Percentiles rank a stretch among this genome's conserved stretches.
Evolutionary conservation across 139 green algal species (phyloP).

Genomic region (Volvox africanus): DNA sequence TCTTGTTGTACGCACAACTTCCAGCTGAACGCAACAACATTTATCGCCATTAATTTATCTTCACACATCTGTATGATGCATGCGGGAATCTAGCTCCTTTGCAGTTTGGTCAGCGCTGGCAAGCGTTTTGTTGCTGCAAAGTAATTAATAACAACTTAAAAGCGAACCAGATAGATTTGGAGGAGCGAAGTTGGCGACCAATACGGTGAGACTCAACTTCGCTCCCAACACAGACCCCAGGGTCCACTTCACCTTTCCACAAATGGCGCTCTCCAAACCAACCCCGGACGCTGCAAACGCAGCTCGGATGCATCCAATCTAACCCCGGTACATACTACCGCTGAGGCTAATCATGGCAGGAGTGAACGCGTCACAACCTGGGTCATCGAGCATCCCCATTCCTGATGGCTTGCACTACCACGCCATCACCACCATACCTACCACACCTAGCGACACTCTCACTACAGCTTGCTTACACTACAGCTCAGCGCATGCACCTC

Average conservation of each 20-base stretch:
- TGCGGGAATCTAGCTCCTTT: neutral
- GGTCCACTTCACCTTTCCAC: neutral
- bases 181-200: neutral
- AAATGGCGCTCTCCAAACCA: neutral
- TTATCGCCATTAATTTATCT: neutral
- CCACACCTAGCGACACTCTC: too few species aligned
- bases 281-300: too few species aligned
- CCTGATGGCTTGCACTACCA: too few species aligned
- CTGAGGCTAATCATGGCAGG: too few species aligned
- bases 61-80: neutral
- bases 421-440: too few species aligned
- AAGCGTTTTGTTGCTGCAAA: constrained; percentile 3
- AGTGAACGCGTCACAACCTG: too few species aligned
- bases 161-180: neutral
- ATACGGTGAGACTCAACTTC: neutral
- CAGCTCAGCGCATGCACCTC: too few species aligned
- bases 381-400: too few species aligned
- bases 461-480: too few species aligned
- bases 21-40: neutral
- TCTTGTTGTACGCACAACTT: neutral
- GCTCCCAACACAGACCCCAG: neutral
- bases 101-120: neutral
- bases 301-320: too few species aligned
- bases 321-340: too few species aligned
- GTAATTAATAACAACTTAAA: neutral